These are phyloP conservation scores for Fusarium xylarioides DNA, from an alignment of 2,329 filamentous ascomycete genomes.

Conservation along the genomic window DNA sequence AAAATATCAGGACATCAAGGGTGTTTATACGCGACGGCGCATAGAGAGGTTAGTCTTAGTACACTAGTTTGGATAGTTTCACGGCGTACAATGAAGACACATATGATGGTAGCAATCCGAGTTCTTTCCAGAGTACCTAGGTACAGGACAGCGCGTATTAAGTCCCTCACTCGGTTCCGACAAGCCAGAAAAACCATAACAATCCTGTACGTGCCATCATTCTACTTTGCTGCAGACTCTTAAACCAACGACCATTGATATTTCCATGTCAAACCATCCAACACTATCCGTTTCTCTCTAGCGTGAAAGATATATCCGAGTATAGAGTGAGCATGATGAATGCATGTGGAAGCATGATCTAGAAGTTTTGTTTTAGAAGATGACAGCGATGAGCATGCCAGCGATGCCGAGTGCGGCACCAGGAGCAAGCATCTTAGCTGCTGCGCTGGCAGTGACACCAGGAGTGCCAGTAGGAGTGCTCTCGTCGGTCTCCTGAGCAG, in stretches of 20 bases:
- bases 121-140: conserved; percentile 40
- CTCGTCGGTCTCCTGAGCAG: conserved; percentile 26
- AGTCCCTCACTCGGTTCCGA: conserved; percentile 29
- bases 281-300: conserved; percentile 21
- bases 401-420: conserved; percentile 40
- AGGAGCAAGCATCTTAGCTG: conserved; percentile 37
- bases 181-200: conserved; percentile 30
- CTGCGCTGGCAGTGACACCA: conserved; percentile 46
- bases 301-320: conserved; percentile 23
- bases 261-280: conserved; percentile 24
- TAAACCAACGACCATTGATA: conserved; percentile 23
- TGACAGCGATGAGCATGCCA: conserved; percentile 38
- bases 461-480: conserved; percentile 40
- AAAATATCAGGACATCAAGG: conserved; percentile 16
- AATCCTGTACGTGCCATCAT: conserved; percentile 33
- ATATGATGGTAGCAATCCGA: conserved; percentile 10
- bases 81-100: conserved; percentile 6
- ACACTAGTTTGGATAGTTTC: conserved; percentile 4
- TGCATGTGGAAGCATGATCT: conserved; percentile 17
- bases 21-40: conserved; percentile 18
- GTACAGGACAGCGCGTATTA: conserved; percentile 40
- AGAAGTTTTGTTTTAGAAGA: conserved; percentile 39
- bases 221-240: conserved; percentile 21
- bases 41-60: conserved; percentile 16
- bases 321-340: conserved; percentile 12